Percentiles rank a stretch among this genome's conserved stretches.
phyloP scores from a whole-genome alignment of 768 basidiomycete genomes.

The Tricholoma furcatifolium region DNA sequence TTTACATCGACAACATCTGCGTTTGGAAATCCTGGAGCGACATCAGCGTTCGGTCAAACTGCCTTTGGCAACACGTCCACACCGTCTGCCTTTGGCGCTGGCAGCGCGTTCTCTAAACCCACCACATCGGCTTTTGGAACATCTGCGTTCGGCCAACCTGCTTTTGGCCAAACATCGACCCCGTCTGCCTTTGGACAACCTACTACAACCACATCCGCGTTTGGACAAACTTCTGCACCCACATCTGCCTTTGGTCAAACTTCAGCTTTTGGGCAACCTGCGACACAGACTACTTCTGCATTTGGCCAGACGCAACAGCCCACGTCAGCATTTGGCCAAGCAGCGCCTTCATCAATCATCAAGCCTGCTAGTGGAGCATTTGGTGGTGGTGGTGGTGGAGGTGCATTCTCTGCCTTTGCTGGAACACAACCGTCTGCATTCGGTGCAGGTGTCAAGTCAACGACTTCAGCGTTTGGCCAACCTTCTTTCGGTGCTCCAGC shows the following conservation, averaged over 20 bases:
- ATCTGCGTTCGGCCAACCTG: slow-evolving; percentile 31
- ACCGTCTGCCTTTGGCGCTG: slow-evolving; percentile 29
- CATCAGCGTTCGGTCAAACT: slow-evolving; percentile 28
- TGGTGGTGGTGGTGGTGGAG: slow-evolving; percentile 40
- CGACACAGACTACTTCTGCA: slow-evolving; percentile 18
- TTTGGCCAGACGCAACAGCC: slow-evolving; percentile 29
- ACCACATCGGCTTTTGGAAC: slow-evolving; percentile 36
- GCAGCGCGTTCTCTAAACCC: slow-evolving; percentile 26
- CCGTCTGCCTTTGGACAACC: slow-evolving; percentile 28
- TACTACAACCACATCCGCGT: slow-evolving; percentile 26
- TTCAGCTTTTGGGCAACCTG: slow-evolving; percentile 20
- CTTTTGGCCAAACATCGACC: slow-evolving; percentile 13
- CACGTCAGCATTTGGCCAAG: slow-evolving; percentile 30
- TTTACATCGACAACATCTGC: slow-evolving; percentile 17
- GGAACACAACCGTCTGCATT: slow-evolving; percentile 46
- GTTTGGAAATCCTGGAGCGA: slow-evolving; percentile 26
- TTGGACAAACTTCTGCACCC: slow-evolving; percentile 25
- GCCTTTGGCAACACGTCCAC: slow-evolving; percentile 21
- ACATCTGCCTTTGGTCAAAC: slow-evolving; percentile 7
- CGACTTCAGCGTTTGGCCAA: slow-evolving; percentile 31
- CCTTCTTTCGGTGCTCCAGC: slow-evolving; percentile 25
- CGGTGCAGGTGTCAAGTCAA: slow-evolving; percentile 22
- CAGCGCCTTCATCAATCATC: slow-evolving; percentile 35
- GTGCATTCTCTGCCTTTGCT: slow-evolving; percentile 50
- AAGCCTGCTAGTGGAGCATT: slow-evolving; percentile 56